phyloP scores from a whole-genome alignment of 257 asterid genomes.

The Nicotiana noctiflora region DNA sequence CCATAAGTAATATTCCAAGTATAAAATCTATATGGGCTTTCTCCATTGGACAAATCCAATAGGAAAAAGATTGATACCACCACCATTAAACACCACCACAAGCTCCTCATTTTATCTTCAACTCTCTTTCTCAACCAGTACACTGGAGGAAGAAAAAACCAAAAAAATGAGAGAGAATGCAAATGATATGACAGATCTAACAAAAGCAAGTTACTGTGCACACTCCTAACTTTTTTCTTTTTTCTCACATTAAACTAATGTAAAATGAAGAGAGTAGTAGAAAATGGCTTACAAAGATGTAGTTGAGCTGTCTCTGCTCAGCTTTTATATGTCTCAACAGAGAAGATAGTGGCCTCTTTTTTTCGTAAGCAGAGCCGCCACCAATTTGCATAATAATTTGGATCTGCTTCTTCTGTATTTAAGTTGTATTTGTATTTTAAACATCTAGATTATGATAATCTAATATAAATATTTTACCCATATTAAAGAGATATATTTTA shows the following conservation, averaged over 20 bases:
- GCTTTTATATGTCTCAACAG: background rate
- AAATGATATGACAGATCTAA: background rate
- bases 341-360: background rate
- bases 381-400: background rate
- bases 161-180: background rate
- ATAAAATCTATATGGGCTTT: constrained; percentile 32
- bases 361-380: background rate
- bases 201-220: background rate
- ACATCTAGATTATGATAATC: background rate
- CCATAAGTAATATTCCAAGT: constrained; percentile 44
- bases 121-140: background rate
- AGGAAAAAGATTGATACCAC: constrained; percentile 6
- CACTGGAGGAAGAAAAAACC: background rate
- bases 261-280: background rate
- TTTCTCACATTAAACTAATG: background rate
- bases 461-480: background rate
- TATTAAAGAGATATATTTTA: background rate
- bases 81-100: constrained; percentile 12
- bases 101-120: constrained; percentile 12
- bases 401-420: too few relatives aligned
- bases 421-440: background rate
- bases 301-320: constrained; percentile 6
- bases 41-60: constrained; percentile 20
- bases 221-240: background rate
- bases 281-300: background rate